Evolutionary conservation across 1,139 yeast species (phyloP).

Genomic region (Zygoascus sp.): DNA sequence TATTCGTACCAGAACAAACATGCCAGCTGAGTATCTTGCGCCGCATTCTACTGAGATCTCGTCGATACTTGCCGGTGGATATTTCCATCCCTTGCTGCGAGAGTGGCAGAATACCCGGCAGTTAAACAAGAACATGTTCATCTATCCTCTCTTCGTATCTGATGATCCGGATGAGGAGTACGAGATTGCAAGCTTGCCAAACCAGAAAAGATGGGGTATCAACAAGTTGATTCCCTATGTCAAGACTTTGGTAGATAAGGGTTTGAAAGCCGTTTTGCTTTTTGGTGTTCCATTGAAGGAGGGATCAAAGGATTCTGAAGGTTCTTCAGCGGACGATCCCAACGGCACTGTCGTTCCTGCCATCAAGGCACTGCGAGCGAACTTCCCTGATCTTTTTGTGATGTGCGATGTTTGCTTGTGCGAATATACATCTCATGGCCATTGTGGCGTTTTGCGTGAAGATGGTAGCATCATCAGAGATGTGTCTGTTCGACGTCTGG

Average conservation of each 20-base stretch:
- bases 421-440: constrained; percentile 96
- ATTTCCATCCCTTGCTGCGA: constrained; percentile 82
- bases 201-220: constrained; percentile 82
- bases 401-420: constrained; percentile 96
- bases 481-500: constrained; percentile 71
- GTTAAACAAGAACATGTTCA: constrained; percentile 79
- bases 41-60: constrained; percentile 54
- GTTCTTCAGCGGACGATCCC: constrained; percentile 94
- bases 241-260: constrained; percentile 65
- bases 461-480: constrained; percentile 84
- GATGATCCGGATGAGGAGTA: constrained; percentile 80
- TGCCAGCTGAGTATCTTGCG: constrained; percentile 20
- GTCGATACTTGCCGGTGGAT: constrained; percentile 90
- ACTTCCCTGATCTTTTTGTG: constrained; percentile 78
- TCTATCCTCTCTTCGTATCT: constrained; percentile 84
- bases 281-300: constrained; percentile 85
- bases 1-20: neutral
- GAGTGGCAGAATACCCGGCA: constrained; percentile 89
- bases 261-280: constrained; percentile 76
- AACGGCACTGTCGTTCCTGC: constrained; percentile 89
- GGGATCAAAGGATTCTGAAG: constrained; percentile 72
- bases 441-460: constrained; percentile 83
- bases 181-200: constrained; percentile 72
- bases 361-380: constrained; percentile 55
- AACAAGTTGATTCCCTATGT: constrained; percentile 75